Evolutionary conservation across 768 basidiomycete species (phyloP).

Genomic region (Boletus rubropictus): DNA sequence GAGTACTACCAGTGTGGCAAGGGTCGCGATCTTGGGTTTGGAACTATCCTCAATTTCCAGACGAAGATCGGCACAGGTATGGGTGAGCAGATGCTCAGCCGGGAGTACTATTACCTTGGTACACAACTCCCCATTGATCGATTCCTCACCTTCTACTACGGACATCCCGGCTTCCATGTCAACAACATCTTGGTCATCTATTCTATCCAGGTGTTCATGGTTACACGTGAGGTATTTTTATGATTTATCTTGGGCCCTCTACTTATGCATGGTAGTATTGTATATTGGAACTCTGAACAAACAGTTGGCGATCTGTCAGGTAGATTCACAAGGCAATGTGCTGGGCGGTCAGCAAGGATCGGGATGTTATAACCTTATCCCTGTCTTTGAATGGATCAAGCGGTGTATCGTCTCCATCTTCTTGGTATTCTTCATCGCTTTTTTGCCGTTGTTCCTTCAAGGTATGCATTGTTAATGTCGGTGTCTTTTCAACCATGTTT

Average conservation of each 20-base stretch:
- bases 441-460: conserved; percentile 94
- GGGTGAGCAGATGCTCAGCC: conserved; percentile 99
- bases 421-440: conserved; percentile 97
- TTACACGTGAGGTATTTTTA: conserved; percentile 60
- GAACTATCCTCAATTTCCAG: conserved; percentile 98
- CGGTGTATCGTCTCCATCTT: conserved; percentile 97
- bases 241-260: not conserved
- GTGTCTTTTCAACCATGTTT: not conserved
- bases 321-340: conserved; percentile 75
- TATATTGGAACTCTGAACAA: conserved; percentile 97
- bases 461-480: conserved; percentile 42
- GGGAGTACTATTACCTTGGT: conserved; percentile 98
- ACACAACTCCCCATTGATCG: conserved; percentile 97
- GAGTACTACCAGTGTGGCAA: conserved; percentile 99
- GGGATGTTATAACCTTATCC: conserved; percentile 87
- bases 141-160: conserved; percentile 99
- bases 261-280: conserved; percentile 49
- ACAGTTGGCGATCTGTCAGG: conserved; percentile 80
- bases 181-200: conserved; percentile 99
- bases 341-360: conserved; percentile 75
- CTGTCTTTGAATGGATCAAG: conserved; percentile 97
- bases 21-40: conserved; percentile 98
- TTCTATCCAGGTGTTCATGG: conserved; percentile 97
- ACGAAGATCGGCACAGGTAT: conserved; percentile 99
- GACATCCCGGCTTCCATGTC: conserved; percentile 98